Base-by-base conservation (phyloP, 192 early-diverging fungal genomes). In the Podochytrium sp. region DNA sequence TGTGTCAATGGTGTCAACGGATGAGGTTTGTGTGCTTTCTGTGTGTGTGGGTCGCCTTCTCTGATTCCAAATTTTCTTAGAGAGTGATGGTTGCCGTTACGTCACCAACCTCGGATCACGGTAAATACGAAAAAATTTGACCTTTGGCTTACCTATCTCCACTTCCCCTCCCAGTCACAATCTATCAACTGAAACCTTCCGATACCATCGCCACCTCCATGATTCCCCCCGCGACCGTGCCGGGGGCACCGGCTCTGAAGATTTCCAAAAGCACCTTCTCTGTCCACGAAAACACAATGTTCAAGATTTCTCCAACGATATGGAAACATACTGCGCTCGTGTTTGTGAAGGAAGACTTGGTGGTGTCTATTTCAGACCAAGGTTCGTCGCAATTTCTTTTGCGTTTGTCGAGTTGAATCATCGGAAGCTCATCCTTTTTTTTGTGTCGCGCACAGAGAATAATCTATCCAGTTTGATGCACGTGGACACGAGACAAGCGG, bases 21-120 rank as follows among this genome's bases (percentile, higher is more conserved):
- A 38, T 20, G 60, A 62, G 60, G 60, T 62, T 33, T 10, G 29
- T 62, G 29, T n/a, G n/a, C n/a, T n/a, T n/a, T n/a, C 6, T 62
- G 18, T 62, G 14, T 62, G 29, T 37, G 10, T 23, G 10, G 27
- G 32, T 18, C 25, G 7, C 37, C 5, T 57, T 57, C 27, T 57
- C 12, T 25, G 12, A 12, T 16, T 57, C 7, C 12, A 57, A 16
- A 57, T 57, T 18, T 57, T 12, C 55, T 1, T 18, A 27, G 2
- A 27, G 20, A 25, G 55, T 57, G 2, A 1, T 57, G n/a, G 29
- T 57, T 57, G 2, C 29, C 23, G 20, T 29, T 16, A 18, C 6
- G 30, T 57, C 29, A 1, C 55, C 55, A 14, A 57, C 12, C 30
- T 20, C 2, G 12, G 18, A 14, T 57, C 20, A 27, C 29, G 12